phyloP scores from a whole-genome alignment of 1,284 basidiomycete species.

The Cutaneotrichosporon sp. region DNA sequence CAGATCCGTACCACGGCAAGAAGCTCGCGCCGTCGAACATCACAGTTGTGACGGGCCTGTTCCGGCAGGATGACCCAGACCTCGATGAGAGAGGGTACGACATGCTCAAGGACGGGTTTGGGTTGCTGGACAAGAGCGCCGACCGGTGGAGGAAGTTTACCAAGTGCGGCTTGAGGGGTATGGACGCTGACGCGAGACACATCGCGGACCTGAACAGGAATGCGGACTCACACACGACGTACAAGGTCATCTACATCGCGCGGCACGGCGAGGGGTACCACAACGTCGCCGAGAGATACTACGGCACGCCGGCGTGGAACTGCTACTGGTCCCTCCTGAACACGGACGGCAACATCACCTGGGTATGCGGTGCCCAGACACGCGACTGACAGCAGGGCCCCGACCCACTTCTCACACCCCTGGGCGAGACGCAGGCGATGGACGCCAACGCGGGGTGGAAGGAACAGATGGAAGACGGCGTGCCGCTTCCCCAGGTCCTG shows the following conservation, averaged over 20 bases:
- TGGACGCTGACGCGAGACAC: slow-evolving; percentile 9
- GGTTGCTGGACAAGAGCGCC: slow-evolving; percentile 32
- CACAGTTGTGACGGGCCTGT: slow-evolving; percentile 24
- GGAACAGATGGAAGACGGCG: slow-evolving; percentile 19
- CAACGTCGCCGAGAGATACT: slow-evolving; percentile 30
- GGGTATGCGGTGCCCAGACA: slow-evolving; percentile 15
- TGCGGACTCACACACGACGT: slow-evolving; percentile 29
- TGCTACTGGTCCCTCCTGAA: slow-evolving; percentile 26
- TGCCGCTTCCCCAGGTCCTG: slow-evolving; percentile 32
- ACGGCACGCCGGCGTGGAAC: slow-evolving; percentile 44
- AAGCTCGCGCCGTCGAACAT: slow-evolving; percentile 25
- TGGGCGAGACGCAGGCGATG: slow-evolving; percentile 28
- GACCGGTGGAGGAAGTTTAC: slow-evolving; percentile 25
- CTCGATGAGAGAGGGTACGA: slow-evolving; percentile 28
- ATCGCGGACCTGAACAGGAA: slow-evolving; percentile 29
- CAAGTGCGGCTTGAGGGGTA: slow-evolving; percentile 11
- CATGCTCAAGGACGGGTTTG: slow-evolving; percentile 31
- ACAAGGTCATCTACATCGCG: slow-evolving; percentile 46
- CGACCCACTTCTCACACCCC: slow-evolving; percentile 32
- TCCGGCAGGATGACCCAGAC: slow-evolving; percentile 17
- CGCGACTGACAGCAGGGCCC: slow-evolving; percentile 30
- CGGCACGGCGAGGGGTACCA: slow-evolving; percentile 47
- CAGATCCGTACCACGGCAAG: slow-evolving; percentile 12
- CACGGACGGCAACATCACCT: slow-evolving; percentile 34
- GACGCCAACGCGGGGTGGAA: slow-evolving; percentile 34